Evolutionary conservation across 1,284 basidiomycete genomes (phyloP).

Genomic region (Mycosarcoma mackinlayi): DNA sequence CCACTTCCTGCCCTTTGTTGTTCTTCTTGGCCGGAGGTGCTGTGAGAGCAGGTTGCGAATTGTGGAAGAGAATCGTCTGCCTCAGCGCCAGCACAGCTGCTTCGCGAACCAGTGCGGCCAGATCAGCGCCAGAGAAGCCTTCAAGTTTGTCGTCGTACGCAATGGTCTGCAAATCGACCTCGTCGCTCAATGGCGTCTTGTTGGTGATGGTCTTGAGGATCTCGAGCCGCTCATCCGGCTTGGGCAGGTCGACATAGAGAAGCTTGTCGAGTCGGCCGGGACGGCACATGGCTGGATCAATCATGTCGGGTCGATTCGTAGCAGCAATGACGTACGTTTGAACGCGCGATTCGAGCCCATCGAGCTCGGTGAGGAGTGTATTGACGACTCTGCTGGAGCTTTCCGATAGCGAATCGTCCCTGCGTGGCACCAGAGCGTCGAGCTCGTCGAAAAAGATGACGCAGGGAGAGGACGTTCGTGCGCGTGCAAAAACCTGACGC

Average conservation of each 20-base stretch:
- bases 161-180: constrained; percentile 52
- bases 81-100: constrained; percentile 86
- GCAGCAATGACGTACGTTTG: constrained; percentile 97
- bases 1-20: constrained; percentile 14
- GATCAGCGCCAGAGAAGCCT: constrained; percentile 65
- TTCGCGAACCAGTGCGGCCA: constrained; percentile 70
- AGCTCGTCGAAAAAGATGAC: constrained; percentile 96
- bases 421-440: constrained; percentile 91
- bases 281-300: constrained; percentile 97
- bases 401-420: constrained; percentile 91
- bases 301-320: constrained; percentile 98
- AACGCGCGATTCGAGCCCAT: constrained; percentile 84
- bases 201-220: constrained; percentile 75
- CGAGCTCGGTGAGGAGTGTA: constrained; percentile 93
- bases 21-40: constrained; percentile 5
- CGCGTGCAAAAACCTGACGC: constrained; percentile 88
- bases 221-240: constrained; percentile 81
- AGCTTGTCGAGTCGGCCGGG: constrained; percentile 96
- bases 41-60: constrained; percentile 12
- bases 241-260: constrained; percentile 92
- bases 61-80: constrained; percentile 67
- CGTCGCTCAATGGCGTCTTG: constrained; percentile 79
- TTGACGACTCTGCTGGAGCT: constrained; percentile 97
- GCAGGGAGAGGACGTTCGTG: constrained; percentile 86
- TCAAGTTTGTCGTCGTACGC: constrained; percentile 54